Conservation (phyloP, 345 rosid species). For the Isatis tinctoria region DNA sequence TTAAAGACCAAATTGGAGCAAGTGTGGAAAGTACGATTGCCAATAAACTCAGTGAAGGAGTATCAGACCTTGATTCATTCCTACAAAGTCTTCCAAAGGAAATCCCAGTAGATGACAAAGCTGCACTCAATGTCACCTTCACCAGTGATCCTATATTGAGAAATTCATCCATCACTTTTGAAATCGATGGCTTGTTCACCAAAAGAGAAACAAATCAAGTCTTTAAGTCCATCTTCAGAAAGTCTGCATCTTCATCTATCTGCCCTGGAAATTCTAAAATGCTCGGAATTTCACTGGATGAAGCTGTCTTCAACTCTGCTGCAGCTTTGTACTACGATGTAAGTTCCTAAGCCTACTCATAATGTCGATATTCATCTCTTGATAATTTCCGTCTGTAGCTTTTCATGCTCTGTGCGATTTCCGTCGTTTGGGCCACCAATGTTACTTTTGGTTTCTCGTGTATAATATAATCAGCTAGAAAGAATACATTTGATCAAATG, state of each 20-base stretch:
- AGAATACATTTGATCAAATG: not conserved
- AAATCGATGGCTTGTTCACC: conserved; percentile 77
- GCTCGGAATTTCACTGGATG: conserved; percentile 87
- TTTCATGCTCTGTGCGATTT: not conserved
- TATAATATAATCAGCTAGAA: not conserved
- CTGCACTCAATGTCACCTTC: conserved; percentile 83
- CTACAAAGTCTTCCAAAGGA: conserved; percentile 82
- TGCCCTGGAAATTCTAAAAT: conserved; percentile 67
- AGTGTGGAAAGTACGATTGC: conserved; percentile 83
- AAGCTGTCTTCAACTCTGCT: conserved; percentile 87
- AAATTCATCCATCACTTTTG: conserved; percentile 73
- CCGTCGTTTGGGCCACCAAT: not conserved
- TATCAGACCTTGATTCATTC: conserved; percentile 67
- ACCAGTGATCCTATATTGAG: conserved; percentile 60
- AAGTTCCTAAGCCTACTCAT: conserved; percentile 32
- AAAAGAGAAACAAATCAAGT: conserved; percentile 30
- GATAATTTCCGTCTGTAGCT: not conserved
- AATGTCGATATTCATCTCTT: not conserved
- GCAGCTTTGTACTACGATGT: conserved; percentile 84
- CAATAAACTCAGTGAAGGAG: conserved; percentile 68
- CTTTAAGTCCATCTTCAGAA: conserved; percentile 18
- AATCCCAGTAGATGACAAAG: conserved; percentile 81
- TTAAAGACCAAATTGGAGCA: conserved; percentile 66
- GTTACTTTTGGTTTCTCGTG: not conserved
- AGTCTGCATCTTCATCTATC: conserved; percentile 40